Percentiles rank a stretch among this genome's conserved stretches.
Conservation (phyloP, 2,329 filamentous ascomycete species). For the Aspergillus quadrilineatus region DNA sequence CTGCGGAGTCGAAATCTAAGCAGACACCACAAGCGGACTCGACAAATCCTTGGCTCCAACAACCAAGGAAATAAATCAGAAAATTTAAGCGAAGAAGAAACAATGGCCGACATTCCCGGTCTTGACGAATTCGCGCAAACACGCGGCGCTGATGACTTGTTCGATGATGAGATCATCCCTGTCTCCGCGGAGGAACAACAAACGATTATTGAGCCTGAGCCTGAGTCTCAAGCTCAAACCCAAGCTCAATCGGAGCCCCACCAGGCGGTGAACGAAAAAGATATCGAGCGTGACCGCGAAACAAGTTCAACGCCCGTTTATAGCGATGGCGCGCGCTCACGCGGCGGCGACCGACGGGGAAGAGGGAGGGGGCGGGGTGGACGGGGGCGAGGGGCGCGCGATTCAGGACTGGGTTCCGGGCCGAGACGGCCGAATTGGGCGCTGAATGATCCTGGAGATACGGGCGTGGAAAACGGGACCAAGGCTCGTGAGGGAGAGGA, state of each 20-base stretch:
- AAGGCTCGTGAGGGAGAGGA: slow-evolving; percentile 18
- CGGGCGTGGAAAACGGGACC: slow-evolving; percentile 8
- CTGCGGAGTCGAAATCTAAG: slow-evolving; percentile 12
- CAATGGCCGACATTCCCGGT: slow-evolving; percentile 18
- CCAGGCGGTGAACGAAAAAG: slow-evolving; percentile 13
- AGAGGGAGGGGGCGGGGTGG: slow-evolving; percentile 29
- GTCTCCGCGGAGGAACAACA: slow-evolving; percentile 36
- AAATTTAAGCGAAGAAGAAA: neutral
- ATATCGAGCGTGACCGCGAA: neutral
- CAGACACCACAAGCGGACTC: slow-evolving; percentile 9
- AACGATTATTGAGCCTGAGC: slow-evolving; percentile 14
- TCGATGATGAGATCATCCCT: slow-evolving; percentile 52
- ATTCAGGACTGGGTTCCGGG: neutral
- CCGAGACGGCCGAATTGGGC: slow-evolving; percentile 22
- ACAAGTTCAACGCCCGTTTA: slow-evolving; percentile 12
- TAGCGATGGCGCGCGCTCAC: slow-evolving; percentile 28
- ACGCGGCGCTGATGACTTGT: slow-evolving; percentile 50
- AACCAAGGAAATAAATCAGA: neutral
- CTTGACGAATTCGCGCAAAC: slow-evolving; percentile 53
- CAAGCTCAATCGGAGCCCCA: neutral
- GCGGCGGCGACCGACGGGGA: slow-evolving; percentile 33
- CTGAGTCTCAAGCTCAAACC: neutral
- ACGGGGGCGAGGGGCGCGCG: slow-evolving; percentile 6
- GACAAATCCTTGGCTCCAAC: neutral
- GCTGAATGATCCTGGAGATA: slow-evolving; percentile 20